A percentile compares a stretch with the other conserved stretches of the same genome.
These are phyloP conservation scores for Amesomyces nigricolor DNA, from an alignment of 2,329 filamentous ascomycete genomes.

Conservation along the genomic window DNA sequence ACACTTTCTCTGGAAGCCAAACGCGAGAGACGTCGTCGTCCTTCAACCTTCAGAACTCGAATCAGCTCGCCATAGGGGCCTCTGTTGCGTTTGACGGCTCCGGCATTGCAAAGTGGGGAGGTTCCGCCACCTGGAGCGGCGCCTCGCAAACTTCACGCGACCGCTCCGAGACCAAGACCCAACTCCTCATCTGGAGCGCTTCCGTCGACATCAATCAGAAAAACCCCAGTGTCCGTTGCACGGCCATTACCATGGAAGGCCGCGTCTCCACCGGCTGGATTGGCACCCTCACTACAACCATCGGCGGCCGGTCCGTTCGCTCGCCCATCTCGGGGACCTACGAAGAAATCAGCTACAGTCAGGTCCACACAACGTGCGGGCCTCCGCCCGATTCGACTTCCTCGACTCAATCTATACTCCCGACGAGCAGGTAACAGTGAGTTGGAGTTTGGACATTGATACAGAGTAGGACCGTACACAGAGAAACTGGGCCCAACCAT, in stretches of 20 bases:
- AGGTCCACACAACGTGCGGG: conserved; percentile 5
- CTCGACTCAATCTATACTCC: too few species aligned
- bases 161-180: background rate
- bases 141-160: background rate
- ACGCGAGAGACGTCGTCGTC: background rate
- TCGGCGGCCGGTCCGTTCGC: background rate
- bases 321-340: background rate
- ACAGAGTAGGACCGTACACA: too few species aligned
- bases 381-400: background rate
- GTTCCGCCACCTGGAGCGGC: background rate
- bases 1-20: conserved; percentile 3
- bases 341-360: background rate
- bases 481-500: too few species aligned
- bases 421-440: too few species aligned
- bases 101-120: background rate
- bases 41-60: background rate
- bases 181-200: background rate
- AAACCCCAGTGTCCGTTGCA: background rate
- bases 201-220: background rate
- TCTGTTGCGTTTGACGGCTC: background rate
- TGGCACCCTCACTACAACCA: conserved; percentile 2
- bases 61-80: background rate
- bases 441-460: too few species aligned
- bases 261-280: conserved; percentile 2
- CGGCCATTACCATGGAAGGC: conserved; percentile 6